Base-by-base conservation (phyloP, 2,329 filamentous ascomycete species). In the Esteya vermicola region DNA sequence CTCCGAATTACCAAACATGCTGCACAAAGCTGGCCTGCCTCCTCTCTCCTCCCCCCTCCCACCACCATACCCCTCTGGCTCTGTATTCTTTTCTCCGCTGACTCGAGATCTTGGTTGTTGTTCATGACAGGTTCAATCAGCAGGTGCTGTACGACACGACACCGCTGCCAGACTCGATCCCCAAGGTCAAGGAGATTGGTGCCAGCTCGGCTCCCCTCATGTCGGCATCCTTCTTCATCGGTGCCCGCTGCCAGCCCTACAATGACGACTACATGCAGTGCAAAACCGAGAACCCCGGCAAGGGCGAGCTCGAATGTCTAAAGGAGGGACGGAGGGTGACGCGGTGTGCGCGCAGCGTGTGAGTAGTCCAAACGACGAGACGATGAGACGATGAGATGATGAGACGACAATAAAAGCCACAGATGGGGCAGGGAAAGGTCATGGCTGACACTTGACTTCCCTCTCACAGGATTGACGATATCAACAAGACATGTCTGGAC, bases 221-320 rank as follows among this genome's bases (percentile, higher is more conserved):
- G 44, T 93, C 85, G 49, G 91, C 91, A 25, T 78, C 85, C 39
- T 98, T 84, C 73, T 98, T 96, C 63, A 98, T 98, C 58, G 91
- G 91, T 48, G 88, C 86, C 50, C 81, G 89, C 57, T 98, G 91
- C 78, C 81, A 75, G 60, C 70, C 83, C 43, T 98, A 88, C 72
- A 96, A 96, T 64, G 91, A 98, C 70, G 91, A 98, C 66, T 98
- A 82, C 67, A 98, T 98, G 89, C 84, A 93, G 69, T 98, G 91
- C 81, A 98, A 98, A 80, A 84, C 76, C 51, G 86, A 95, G 65
- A 79, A 85, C 54, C 81, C 84, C 47, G 91, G 91, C 54, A 78
- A 75, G 62, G 91, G 86, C 60, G 91, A 98, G 70, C 63, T 93
- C 48, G 85, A 94, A 51, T 98, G 91, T 65, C 67, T 98, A 73